These are phyloP conservation scores for Penicillium longicatenatum DNA, from an alignment of 495 filamentous ascomycete genomes.

Conservation along the genomic window DNA sequence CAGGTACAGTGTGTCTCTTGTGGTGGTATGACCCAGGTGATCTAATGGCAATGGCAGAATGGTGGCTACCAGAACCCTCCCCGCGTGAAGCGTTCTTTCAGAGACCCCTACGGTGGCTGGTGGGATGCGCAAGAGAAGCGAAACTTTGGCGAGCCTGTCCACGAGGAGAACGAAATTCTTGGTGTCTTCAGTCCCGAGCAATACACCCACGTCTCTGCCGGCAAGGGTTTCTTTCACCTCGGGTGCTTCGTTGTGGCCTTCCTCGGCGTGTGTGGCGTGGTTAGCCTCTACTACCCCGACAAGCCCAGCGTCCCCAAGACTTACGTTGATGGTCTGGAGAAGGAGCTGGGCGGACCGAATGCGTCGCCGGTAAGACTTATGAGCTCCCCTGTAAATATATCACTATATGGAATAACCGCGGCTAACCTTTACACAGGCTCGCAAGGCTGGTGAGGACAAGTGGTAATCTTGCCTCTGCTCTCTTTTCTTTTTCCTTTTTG, in stretches of 20 bases:
- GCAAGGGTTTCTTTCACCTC: slow-evolving; percentile 71
- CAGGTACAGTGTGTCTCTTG: slow-evolving; percentile 59
- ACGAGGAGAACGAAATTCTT: slow-evolving; percentile 96
- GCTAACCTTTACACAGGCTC: slow-evolving; percentile 34
- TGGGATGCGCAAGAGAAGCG: slow-evolving; percentile 97
- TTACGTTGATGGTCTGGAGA: slow-evolving; percentile 81
- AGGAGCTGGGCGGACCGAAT: slow-evolving; percentile 76
- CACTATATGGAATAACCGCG: neutral
- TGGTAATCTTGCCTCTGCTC: slow-evolving; percentile 34
- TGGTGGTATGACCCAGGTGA: neutral
- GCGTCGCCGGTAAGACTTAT: slow-evolving; percentile 44
- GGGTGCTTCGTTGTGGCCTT: slow-evolving; percentile 73
- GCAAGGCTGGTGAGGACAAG: slow-evolving; percentile 44
- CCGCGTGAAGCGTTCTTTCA: slow-evolving; percentile 76
- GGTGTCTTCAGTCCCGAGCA: slow-evolving; percentile 88
- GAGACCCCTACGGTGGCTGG: slow-evolving; percentile 93
- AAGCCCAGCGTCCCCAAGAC: slow-evolving; percentile 73
- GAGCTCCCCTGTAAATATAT: neutral
- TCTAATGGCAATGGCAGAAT: slow-evolving; percentile 61
- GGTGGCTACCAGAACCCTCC: slow-evolving; percentile 91
- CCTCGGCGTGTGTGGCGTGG: slow-evolving; percentile 67
- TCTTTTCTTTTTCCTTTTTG: slow-evolving; percentile 33
- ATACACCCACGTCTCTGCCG: slow-evolving; percentile 79
- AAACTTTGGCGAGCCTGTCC: slow-evolving; percentile 92
- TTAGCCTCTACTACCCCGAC: slow-evolving; percentile 82